Percentiles rank a stretch among this genome's conserved stretches.
These are phyloP conservation scores for Chrysochromulina parva DNA, from an alignment of 78 protist species.

Conservation along the genomic window DNA sequence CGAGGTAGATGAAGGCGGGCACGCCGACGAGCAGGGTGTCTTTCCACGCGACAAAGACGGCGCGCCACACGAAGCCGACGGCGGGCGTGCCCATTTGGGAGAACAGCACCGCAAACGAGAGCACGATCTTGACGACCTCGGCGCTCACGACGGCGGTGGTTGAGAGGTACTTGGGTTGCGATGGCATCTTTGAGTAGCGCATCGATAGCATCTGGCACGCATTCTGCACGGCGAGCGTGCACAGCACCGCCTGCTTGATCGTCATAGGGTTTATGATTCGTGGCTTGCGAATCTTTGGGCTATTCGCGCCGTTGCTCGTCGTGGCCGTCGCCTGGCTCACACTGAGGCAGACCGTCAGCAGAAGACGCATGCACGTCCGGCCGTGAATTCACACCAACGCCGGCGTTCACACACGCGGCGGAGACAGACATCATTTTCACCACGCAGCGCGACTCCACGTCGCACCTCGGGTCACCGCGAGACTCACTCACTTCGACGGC, in stretches of 20 bases:
- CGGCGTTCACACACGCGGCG: too few relatives aligned
- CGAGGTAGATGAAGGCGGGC: slow-evolving; percentile 67
- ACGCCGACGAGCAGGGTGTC: slow-evolving; percentile 27
- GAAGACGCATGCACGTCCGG: too few relatives aligned
- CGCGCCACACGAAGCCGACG: neutral
- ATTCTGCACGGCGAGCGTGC: neutral
- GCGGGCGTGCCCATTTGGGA: neutral
- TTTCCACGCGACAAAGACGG: neutral
- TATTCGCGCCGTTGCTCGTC: too few relatives aligned
- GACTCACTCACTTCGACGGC: too few relatives aligned
- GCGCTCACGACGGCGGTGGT: slow-evolving; percentile 59
- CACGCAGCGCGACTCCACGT: too few relatives aligned
- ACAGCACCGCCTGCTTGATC: neutral
- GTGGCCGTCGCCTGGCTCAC: too few relatives aligned
- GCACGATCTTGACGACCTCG: slow-evolving; percentile 47
- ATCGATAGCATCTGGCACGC: slow-evolving; percentile 20
- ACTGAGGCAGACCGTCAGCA: too few relatives aligned
- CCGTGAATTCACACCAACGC: too few relatives aligned
- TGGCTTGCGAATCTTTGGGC: too few relatives aligned
- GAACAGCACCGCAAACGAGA: slow-evolving; percentile 1
- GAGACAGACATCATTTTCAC: too few relatives aligned
- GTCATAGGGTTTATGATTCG: too few relatives aligned
- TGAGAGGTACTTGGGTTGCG: slow-evolving; percentile 8
- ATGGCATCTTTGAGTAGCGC: neutral
- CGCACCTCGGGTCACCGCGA: too few relatives aligned